Evolutionary conservation across 169 alveolate genomes (phyloP), one percentile per base, ranked within the genome.

Genomic region (Plasmodium yoelii): DNA sequence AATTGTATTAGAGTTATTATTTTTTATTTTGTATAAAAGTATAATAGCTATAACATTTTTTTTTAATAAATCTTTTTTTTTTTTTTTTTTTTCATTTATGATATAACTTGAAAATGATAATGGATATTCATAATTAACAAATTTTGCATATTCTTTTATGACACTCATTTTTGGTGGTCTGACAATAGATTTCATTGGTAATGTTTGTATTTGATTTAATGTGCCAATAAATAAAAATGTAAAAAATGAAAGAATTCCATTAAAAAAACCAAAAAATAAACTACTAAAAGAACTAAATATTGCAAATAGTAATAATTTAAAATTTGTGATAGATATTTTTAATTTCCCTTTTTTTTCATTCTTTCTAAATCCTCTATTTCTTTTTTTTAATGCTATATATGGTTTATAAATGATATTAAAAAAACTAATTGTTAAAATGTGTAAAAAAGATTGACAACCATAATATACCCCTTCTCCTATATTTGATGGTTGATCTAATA

Each of bases 201-300:
- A 90, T n/a, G 95, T 73, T 72, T 93, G 96, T 47, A 93, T 93
- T 87, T 93, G 96, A 55, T 93, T 90, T 87, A 93, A 64, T 57
- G 93, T 61, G 13, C 96, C 96, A 64, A 92, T 94, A 51, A 87
- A 86, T 10, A 89, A 15, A 61, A 93, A 75, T 7, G 96, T 92
- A 39, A 90, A 65, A 55, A 94, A 93, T 44, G 93, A 88, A 34
- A 93, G 75, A 22, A 91, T 46, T 28, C 94, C 77, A 42, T 94
- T 86, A 90, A 57, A 88, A 22, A 73, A 87, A 26, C 87, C 95
- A 82, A 44, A 92, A 70, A 70, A 88, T 22, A 63, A 90, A 73
- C 92, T 93, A 87, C 93, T 92, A 34, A 74, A 57, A 26, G 44
- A 94, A 87, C 88, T 90, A 47, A 60, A 87, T 19, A 57, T 49